Conservation (phyloP, 202 grass and related monocot genomes). For the Schoenoplectus triqueter region DNA sequence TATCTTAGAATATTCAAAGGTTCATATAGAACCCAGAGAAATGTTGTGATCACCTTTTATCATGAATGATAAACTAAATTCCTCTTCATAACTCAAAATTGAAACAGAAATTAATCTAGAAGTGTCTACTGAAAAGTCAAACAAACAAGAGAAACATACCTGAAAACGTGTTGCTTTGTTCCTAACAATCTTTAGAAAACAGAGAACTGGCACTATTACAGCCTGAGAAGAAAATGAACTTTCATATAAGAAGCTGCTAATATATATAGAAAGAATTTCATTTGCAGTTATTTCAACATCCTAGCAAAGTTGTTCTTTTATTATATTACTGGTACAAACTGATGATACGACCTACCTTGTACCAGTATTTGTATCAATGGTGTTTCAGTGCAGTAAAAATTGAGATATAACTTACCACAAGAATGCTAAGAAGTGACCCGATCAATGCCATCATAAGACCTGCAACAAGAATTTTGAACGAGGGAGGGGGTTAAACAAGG, state of each 20-base stretch:
- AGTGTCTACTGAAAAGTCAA: neutral
- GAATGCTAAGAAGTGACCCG: slow-evolving; percentile 88
- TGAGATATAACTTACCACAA: slow-evolving; percentile 62
- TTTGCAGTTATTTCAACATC: neutral
- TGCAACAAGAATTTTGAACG: slow-evolving; percentile 47
- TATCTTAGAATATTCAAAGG: too few relatives aligned
- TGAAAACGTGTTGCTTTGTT: slow-evolving; percentile 70
- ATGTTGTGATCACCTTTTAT: neutral
- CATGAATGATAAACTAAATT: neutral
- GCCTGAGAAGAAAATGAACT: slow-evolving; percentile 53
- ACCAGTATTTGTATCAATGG: neutral
- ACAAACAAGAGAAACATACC: slow-evolving; percentile 44
- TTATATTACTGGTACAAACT: neutral
- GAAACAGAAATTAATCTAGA: neutral
- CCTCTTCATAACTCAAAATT: slow-evolving; percentile 12
- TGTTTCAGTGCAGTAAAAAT: neutral
- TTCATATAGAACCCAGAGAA: neutral
- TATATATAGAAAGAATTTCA: neutral
- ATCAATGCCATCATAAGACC: slow-evolving; percentile 95
- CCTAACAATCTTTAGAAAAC: slow-evolving; percentile 72
- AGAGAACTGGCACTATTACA: slow-evolving; percentile 76
- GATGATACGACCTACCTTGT: neutral
- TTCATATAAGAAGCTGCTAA: neutral
- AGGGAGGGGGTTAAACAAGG: neutral
- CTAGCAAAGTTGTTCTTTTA: neutral